Evolutionary conservation across 371 early-diverging fungal genomes (phyloP).

Genomic region (Mucor velutinosus): DNA sequence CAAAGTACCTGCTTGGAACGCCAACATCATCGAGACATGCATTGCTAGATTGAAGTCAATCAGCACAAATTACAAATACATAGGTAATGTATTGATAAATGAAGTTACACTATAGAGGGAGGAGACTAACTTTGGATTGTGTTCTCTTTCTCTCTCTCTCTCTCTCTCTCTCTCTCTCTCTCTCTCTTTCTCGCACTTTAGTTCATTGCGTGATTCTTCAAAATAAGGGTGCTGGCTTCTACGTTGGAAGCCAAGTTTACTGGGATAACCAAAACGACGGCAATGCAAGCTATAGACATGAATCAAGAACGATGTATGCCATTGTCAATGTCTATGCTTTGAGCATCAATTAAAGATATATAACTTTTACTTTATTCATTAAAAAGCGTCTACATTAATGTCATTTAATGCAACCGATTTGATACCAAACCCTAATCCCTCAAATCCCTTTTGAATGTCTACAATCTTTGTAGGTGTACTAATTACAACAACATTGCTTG

Average conservation of each 20-base stretch:
- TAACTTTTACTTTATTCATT: neutral
- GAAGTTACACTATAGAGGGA: neutral
- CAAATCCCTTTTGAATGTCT: conserved; percentile 50
- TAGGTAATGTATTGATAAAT: conserved; percentile 50
- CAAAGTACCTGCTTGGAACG: conserved; percentile 73
- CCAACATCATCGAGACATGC: conserved; percentile 65
- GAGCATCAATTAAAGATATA: conserved; percentile 16
- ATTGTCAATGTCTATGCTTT: conserved; percentile 66
- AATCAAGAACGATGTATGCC: conserved; percentile 66
- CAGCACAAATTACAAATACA: conserved; percentile 75
- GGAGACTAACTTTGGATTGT: neutral
- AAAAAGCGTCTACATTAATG: conserved; percentile 23
- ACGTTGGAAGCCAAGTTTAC: conserved; percentile 72
- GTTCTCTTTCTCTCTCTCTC: neutral
- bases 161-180: neutral
- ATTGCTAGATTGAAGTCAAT: conserved; percentile 64
- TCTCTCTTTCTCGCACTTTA: too few relatives aligned
- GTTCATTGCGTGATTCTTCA: conserved; percentile 79
- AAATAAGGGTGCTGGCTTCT: conserved; percentile 77
- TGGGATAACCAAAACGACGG: conserved; percentile 77
- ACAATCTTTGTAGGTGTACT: conserved; percentile 56
- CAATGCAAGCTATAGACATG: conserved; percentile 69
- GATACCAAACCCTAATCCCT: conserved; percentile 37
- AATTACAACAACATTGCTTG: conserved; percentile 58
- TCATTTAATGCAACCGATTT: conserved; percentile 41